These are phyloP conservation scores for Stipa capillata DNA, from an alignment of 176 grass and related monocot genomes.

Conservation along the genomic window DNA sequence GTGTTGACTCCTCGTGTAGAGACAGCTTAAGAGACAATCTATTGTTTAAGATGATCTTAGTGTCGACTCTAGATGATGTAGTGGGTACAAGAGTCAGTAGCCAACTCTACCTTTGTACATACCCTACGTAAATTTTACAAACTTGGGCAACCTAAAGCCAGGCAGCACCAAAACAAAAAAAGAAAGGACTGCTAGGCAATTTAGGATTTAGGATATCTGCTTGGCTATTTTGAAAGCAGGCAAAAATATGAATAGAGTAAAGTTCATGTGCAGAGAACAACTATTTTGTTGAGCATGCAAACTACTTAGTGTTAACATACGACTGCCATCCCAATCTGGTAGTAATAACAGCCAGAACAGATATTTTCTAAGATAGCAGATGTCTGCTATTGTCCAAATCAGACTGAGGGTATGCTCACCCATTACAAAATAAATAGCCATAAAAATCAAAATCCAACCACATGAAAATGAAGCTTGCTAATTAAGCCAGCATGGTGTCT, in stretches of 20 bases:
- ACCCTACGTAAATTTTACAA: slow-evolving; percentile 9
- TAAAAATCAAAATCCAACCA: not conserved
- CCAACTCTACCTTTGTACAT: too few relatives aligned
- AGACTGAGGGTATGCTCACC: not conserved
- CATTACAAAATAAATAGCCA: not conserved
- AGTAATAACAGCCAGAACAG: not conserved
- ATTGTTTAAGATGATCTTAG: too few relatives aligned
- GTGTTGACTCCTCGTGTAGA: too few relatives aligned
- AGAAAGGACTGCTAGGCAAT: not conserved
- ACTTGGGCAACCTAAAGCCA: not conserved
- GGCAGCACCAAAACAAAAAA: not conserved
- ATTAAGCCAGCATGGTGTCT: not conserved
- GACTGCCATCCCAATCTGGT: not conserved
- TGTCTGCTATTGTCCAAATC: not conserved
- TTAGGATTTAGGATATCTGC: not conserved
- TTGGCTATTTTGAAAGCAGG: not conserved
- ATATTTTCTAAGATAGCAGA: not conserved
- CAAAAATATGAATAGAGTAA: not conserved
- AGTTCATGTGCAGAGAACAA: not conserved
- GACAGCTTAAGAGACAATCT: too few relatives aligned
- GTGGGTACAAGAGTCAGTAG: too few relatives aligned
- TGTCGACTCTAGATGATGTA: too few relatives aligned
- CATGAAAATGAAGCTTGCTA: not conserved
- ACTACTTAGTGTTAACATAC: too few relatives aligned
- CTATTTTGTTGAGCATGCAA: too few relatives aligned